Evolutionary conservation across 2,329 filamentous ascomycete genomes (phyloP), one percentile per base, ranked within the genome.

Genomic region (Pseudocercospora musae): DNA sequence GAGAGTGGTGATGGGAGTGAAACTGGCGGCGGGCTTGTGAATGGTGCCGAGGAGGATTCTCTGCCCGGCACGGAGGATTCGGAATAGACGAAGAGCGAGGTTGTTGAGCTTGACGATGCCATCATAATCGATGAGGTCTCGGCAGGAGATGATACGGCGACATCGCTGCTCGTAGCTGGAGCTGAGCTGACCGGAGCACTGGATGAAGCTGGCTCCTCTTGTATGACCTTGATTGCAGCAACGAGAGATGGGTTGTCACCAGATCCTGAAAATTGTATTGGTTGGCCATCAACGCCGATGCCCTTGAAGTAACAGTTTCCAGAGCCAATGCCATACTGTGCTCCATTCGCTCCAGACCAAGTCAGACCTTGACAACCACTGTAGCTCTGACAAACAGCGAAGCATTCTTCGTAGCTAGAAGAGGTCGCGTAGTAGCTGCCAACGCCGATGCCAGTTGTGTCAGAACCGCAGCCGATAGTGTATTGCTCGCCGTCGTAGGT

Each of bases 301-400:
- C 18, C 21, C 25, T 62, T 57, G 54, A 62, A 58, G 48, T 58
- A 62, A 20, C 59, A 62, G n/a, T 62, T 44, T 9, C 59, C 59
- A 13, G 59, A 10, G 10, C 59, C 59, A 40, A 58, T 31, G 31
- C 59, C 59, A n/a, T 58, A 53, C 20, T 23, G n/a, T 21, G 42
- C 27, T 31, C 55, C 59, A 48, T 62, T 33, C 13, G 33, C 27
- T 15, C 59, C 59, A 18, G 27, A 15, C 59, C 59, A 62, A 15
- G 50, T 46, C 54, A 58, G 53, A 23, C 59, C 59, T n/a, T 56
- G 46, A 21, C 59, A 62, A 9, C 49, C 48, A 20, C 44, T 15
- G 13, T 25, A 40, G 20, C n/a, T 23, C 29, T 53, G 54, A 46
- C 59, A 62, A 4, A 58, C 27, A 8, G 46, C 31, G 21, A 58